These are phyloP conservation scores for Balansia obtecta DNA, from an alignment of 2,329 filamentous ascomycete species.

Conservation along the genomic window DNA sequence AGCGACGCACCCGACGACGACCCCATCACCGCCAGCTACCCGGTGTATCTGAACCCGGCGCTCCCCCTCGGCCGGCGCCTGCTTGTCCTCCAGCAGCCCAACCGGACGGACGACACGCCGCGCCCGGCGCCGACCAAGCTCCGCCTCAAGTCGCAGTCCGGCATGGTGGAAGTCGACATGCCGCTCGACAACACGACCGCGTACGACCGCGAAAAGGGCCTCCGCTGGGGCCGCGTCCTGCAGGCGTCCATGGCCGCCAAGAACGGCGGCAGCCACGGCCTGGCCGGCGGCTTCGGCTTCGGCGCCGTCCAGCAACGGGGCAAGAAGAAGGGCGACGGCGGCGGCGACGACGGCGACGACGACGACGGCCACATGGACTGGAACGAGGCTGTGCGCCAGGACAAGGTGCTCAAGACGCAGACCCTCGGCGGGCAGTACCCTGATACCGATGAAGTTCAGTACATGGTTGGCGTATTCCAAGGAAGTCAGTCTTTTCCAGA, in stretches of 20 bases:
- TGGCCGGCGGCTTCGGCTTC: slow-evolving; percentile 62
- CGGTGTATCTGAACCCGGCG: slow-evolving; percentile 72
- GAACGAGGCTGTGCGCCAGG: slow-evolving; percentile 53
- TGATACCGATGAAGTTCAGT: slow-evolving; percentile 58
- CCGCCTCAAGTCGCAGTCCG: slow-evolving; percentile 69
- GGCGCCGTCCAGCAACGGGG: slow-evolving; percentile 32
- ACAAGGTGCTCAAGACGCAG: slow-evolving; percentile 65
- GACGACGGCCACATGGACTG: slow-evolving; percentile 45
- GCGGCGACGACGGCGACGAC: slow-evolving; percentile 26
- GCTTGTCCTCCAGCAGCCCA: slow-evolving; percentile 82
- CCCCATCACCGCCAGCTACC: slow-evolving; percentile 63
- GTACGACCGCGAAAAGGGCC: slow-evolving; percentile 75
- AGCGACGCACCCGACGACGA: slow-evolving; percentile 37
- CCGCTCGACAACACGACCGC: slow-evolving; percentile 59
- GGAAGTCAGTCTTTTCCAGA: slow-evolving; percentile 49
- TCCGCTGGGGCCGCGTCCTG: slow-evolving; percentile 71
- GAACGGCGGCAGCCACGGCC: slow-evolving; percentile 53
- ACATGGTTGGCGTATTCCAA: slow-evolving; percentile 88
- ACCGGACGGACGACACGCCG: slow-evolving; percentile 47
- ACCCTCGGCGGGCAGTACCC: slow-evolving; percentile 76
- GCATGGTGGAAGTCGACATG: slow-evolving; percentile 87
- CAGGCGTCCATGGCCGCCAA: slow-evolving; percentile 45
- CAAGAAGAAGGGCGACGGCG: slow-evolving; percentile 26
- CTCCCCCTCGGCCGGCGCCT: slow-evolving; percentile 51
- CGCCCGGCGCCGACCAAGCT: slow-evolving; percentile 52